Percentiles rank a stretch among this genome's conserved stretches.
phyloP scores from a whole-genome alignment of 2,329 filamentous ascomycete genomes.

The Tolypocladium cylindrosporum region DNA sequence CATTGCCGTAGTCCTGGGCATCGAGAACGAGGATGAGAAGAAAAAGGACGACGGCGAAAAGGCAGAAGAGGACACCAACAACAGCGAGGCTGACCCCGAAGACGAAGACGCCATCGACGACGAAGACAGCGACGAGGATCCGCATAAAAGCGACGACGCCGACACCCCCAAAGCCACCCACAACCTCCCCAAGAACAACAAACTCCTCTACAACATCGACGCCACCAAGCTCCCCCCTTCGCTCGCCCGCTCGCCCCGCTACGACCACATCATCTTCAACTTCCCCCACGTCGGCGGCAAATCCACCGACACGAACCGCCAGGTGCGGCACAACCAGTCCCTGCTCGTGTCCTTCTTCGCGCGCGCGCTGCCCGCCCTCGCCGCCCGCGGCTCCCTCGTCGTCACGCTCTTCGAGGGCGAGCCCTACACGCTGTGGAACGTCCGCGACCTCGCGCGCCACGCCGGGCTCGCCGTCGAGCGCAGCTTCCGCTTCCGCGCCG shows the following conservation, averaged over 20 bases:
- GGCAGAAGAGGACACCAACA: constrained; percentile 4
- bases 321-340: constrained; percentile 85
- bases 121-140: not conserved
- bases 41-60: constrained; percentile 5
- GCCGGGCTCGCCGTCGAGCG: constrained; percentile 57
- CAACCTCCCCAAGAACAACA: constrained; percentile 16
- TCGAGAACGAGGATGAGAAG: constrained; percentile 18
- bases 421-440: constrained; percentile 93
- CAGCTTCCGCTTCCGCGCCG: constrained; percentile 60
- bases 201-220: constrained; percentile 43
- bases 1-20: constrained; percentile 36
- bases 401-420: constrained; percentile 88
- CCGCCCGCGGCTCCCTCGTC: constrained; percentile 51
- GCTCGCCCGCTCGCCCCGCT: constrained; percentile 33
- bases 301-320: constrained; percentile 85
- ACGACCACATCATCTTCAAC: constrained; percentile 84
- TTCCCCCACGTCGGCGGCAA: constrained; percentile 94
- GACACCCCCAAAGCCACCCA: constrained; percentile 2
- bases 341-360: constrained; percentile 61
- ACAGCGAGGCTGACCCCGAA: constrained; percentile 2
- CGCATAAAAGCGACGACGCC: constrained; percentile 7
- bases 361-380: constrained; percentile 29
- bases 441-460: constrained; percentile 77
- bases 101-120: constrained; percentile 2
- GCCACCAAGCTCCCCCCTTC: constrained; percentile 48